These are phyloP conservation scores for Lactarius akahatsu DNA, from an alignment of 768 basidiomycete genomes.

Conservation along the genomic window DNA sequence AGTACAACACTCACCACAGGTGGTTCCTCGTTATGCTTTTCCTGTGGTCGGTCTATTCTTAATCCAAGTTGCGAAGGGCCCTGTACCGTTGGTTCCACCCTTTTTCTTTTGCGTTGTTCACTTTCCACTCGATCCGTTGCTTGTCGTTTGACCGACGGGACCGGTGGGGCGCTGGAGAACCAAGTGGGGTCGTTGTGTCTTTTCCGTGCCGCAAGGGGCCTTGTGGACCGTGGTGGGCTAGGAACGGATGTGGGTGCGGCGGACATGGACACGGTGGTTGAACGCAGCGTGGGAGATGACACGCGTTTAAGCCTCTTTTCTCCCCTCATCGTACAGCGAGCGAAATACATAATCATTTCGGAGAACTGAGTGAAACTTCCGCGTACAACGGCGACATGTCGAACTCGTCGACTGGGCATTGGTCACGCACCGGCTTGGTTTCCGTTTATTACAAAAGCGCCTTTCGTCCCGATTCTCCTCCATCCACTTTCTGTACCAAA, in stretches of 20 bases:
- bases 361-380: constrained; percentile 14
- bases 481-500: constrained; percentile 8
- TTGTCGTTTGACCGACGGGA: constrained; percentile 49
- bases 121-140: constrained; percentile 68
- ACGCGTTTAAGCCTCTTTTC: background rate
- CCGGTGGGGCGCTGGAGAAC: constrained; percentile 42
- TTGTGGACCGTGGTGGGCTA: constrained; percentile 19
- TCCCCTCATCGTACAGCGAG: background rate
- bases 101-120: constrained; percentile 74
- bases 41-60: constrained; percentile 28
- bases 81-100: constrained; percentile 47
- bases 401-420: background rate
- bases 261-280: constrained; percentile 17
- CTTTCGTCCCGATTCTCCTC: background rate
- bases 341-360: constrained; percentile 18
- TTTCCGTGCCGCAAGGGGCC: constrained; percentile 35
- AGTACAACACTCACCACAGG: constrained; percentile 23
- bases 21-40: constrained; percentile 22
- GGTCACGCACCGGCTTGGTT: constrained; percentile 15
- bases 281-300: constrained; percentile 24
- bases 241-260: constrained; percentile 17
- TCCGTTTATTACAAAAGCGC: constrained; percentile 1
- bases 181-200: constrained; percentile 51
- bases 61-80: constrained; percentile 21
- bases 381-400: constrained; percentile 13